Percentiles rank a stretch among this genome's conserved stretches.
These are phyloP conservation scores for Camelina laxa DNA, from an alignment of 345 rosid species.

Conservation along the genomic window DNA sequence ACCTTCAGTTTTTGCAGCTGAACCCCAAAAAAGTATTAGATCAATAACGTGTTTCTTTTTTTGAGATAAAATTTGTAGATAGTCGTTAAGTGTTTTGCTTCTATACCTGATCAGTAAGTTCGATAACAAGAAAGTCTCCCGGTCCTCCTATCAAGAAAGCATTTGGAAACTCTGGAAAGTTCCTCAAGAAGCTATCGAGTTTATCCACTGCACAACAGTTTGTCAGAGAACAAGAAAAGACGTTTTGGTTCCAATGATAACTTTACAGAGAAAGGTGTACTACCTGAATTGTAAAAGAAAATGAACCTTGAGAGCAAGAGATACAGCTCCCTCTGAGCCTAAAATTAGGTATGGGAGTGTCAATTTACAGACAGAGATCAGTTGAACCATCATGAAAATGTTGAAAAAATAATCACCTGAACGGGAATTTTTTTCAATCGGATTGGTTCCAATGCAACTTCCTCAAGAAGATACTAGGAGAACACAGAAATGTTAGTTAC, in stretches of 20 bases:
- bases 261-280: background rate
- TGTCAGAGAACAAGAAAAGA: constrained; percentile 23
- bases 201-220: constrained; percentile 68
- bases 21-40: constrained; percentile 10
- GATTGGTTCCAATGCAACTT: constrained; percentile 71
- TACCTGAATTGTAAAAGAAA: constrained; percentile 90
- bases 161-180: constrained; percentile 76
- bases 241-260: constrained; percentile 1
- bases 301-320: constrained; percentile 88
- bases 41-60: background rate
- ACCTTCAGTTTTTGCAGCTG: constrained; percentile 98
- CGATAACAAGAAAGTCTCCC: constrained; percentile 87
- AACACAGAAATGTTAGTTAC: constrained; percentile 29
- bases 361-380: constrained; percentile 11
- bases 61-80: background rate
- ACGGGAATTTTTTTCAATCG: constrained; percentile 75
- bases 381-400: constrained; percentile 10
- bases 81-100: constrained; percentile 5
- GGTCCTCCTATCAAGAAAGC: constrained; percentile 91
- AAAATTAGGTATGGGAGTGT: constrained; percentile 27
- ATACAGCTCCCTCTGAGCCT: constrained; percentile 91
- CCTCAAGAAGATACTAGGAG: constrained; percentile 85
- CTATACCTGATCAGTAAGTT: constrained; percentile 90
- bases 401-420: constrained; percentile 56
- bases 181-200: constrained; percentile 73